phyloP scores from a whole-genome alignment of 1,139 yeast species.

The Yamadazyma friedrichii region DNA sequence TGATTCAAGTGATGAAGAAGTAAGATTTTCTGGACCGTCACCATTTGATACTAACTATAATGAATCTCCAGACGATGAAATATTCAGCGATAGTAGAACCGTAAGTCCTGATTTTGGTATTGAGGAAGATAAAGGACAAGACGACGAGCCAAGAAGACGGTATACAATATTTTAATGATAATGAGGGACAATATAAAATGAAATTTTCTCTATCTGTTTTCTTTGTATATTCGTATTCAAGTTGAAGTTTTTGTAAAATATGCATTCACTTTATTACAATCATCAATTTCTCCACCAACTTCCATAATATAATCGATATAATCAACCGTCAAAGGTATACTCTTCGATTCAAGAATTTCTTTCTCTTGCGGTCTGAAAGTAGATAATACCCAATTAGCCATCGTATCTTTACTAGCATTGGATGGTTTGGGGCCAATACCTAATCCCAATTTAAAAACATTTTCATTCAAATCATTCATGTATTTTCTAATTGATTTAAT shows the following conservation, averaged over 20 bases:
- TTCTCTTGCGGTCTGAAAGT: conserved; percentile 22
- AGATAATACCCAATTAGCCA: conserved; percentile 44
- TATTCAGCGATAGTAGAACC: conserved; percentile 12
- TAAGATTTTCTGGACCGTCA: conserved; percentile 8
- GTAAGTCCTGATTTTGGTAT: conserved; percentile 16
- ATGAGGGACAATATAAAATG: background rate
- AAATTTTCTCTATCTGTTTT: background rate
- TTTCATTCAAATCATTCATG: conserved; percentile 8
- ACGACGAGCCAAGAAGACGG: background rate
- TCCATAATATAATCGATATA: conserved; percentile 21
- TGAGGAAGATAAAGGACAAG: background rate
- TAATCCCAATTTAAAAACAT: conserved; percentile 33
- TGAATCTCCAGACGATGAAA: conserved; percentile 6
- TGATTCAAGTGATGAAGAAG: conserved; percentile 21
- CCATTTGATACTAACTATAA: conserved; percentile 11
- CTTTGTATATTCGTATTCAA: background rate
- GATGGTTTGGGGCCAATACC: conserved; percentile 49
- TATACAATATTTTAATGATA: conserved; percentile 5
- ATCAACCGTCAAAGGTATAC: conserved; percentile 18
- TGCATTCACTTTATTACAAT: conserved; percentile 23
- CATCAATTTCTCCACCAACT: conserved; percentile 18
- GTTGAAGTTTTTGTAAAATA: conserved; percentile 9
- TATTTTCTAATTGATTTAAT: conserved; percentile 24
- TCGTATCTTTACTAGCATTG: conserved; percentile 30
- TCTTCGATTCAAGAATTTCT: conserved; percentile 15